Percentiles rank a stretch among this genome's conserved stretches.
Conservation (phyloP, 1,284 basidiomycete genomes). For the Melanopsichium pennsylvanicum region DNA sequence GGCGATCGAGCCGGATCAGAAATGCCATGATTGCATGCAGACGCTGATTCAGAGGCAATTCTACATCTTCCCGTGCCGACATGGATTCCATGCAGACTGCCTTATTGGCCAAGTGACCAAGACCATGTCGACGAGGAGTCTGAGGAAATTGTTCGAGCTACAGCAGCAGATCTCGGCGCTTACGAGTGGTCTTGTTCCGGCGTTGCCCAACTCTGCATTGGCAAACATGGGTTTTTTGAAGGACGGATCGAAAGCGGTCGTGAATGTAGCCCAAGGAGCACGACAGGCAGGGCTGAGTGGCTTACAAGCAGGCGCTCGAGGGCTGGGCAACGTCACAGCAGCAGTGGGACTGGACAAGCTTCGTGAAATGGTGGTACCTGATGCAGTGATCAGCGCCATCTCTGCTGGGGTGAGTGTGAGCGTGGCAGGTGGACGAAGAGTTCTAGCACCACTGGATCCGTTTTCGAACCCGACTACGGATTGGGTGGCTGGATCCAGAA, state of each 20-base stretch:
- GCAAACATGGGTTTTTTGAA: slow-evolving; percentile 36
- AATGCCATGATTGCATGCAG: slow-evolving; percentile 81
- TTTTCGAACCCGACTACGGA: slow-evolving; percentile 49
- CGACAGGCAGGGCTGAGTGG: slow-evolving; percentile 29
- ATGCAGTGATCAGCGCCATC: slow-evolving; percentile 61
- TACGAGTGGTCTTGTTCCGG: slow-evolving; percentile 36
- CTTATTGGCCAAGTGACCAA: slow-evolving; percentile 61
- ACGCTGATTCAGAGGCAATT: slow-evolving; percentile 86
- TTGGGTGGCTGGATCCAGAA: slow-evolving; percentile 41
- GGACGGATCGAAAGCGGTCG: slow-evolving; percentile 32
- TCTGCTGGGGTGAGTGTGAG: slow-evolving; percentile 55
- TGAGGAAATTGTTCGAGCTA: slow-evolving; percentile 59
- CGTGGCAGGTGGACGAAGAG: slow-evolving; percentile 53
- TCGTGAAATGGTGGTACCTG: slow-evolving; percentile 59
- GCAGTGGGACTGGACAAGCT: slow-evolving; percentile 55
- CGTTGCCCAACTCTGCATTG: slow-evolving; percentile 30
- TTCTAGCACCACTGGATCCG: slow-evolving; percentile 57
- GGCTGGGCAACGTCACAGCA: slow-evolving; percentile 33
- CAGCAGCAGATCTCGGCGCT: slow-evolving; percentile 50
- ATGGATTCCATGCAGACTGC: slow-evolving; percentile 72
- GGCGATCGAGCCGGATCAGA: slow-evolving; percentile 85
- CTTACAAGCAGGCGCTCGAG: slow-evolving; percentile 30
- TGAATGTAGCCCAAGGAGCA: slow-evolving; percentile 21
- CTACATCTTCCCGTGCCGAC: slow-evolving; percentile 97
- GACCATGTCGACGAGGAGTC: slow-evolving; percentile 52